These are phyloP conservation scores for Mucor velutinosus DNA, from an alignment of 371 early-diverging fungal genomes.

Conservation along the genomic window DNA sequence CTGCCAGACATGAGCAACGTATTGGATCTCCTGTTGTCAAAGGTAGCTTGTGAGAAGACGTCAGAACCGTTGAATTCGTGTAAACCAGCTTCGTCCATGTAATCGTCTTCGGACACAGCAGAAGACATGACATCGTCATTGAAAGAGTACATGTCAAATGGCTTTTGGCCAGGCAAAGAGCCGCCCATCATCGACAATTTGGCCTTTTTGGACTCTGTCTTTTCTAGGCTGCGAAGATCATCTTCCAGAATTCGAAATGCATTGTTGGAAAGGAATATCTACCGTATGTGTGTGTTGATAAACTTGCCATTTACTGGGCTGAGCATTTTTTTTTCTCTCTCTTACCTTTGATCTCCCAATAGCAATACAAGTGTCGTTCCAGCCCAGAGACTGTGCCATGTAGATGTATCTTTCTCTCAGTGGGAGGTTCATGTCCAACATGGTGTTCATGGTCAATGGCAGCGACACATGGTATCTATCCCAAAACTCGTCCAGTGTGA, in stretches of 20 bases:
- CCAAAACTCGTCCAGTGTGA: conserved; percentile 60
- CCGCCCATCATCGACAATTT: conserved; percentile 33
- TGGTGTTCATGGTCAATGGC: conserved; percentile 43
- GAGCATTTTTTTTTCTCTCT: too few species aligned
- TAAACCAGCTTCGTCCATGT: conserved; percentile 24
- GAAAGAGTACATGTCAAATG: conserved; percentile 36
- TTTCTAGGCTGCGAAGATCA: conserved; percentile 51
- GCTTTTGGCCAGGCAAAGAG: conserved; percentile 15
- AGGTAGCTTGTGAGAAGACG: conserved; percentile 23
- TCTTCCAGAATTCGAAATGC: conserved; percentile 76
- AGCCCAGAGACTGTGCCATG: conserved; percentile 58
- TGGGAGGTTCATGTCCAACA: conserved; percentile 40
- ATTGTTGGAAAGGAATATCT: conserved; percentile 73
- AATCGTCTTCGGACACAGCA: conserved; percentile 38
- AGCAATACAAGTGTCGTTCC: conserved; percentile 64
- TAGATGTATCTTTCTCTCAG: conserved; percentile 54
- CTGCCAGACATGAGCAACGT: neutral
- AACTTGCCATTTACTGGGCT: too few species aligned
- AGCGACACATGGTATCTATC: conserved; percentile 68
- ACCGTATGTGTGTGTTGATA: neutral
- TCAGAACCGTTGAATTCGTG: conserved; percentile 26
- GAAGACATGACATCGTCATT: conserved; percentile 41
- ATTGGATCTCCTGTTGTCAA: conserved; percentile 20
- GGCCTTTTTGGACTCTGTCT: conserved; percentile 45
- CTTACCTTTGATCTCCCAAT: conserved; percentile 61